A percentile compares a stretch with the other conserved stretches of the same genome.
phyloP scores from a whole-genome alignment of 805 yeast species.

The Schwanniomyces sp. region DNA sequence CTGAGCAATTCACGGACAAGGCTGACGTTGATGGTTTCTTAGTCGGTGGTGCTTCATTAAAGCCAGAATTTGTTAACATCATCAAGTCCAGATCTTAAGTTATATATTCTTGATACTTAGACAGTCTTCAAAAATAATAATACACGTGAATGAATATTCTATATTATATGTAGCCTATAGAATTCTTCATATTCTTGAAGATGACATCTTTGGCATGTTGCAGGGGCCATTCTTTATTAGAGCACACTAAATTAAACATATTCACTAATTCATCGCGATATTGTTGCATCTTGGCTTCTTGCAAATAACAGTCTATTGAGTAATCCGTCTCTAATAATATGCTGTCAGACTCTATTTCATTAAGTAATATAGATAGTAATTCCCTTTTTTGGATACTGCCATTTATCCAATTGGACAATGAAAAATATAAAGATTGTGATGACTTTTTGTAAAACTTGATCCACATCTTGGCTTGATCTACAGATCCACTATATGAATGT shows the following conservation, averaged over 20 bases:
- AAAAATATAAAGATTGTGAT: conserved; percentile 39
- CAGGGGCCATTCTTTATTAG: conserved; percentile 10
- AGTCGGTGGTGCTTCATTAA: conserved; percentile 98
- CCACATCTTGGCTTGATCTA: conserved; percentile 61
- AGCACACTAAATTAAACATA: conserved; percentile 16
- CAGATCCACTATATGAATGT: conserved; percentile 86
- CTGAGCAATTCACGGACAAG: conserved; percentile 86
- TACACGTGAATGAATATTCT: neutral
- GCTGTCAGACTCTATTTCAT: conserved; percentile 17
- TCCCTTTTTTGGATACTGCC: conserved; percentile 29
- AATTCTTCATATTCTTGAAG: conserved; percentile 9
- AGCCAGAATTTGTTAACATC: conserved; percentile 96
- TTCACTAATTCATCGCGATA: conserved; percentile 20
- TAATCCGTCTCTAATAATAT: conserved; percentile 38
- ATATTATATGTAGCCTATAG: neutral
- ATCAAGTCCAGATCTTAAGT: conserved; percentile 81
- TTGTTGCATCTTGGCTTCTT: conserved; percentile 8
- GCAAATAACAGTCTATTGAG: conserved; percentile 25
- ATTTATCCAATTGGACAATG: conserved; percentile 55
- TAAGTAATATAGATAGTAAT: conserved; percentile 16
- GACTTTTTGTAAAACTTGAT: conserved; percentile 28
- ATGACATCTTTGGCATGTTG: conserved; percentile 6
- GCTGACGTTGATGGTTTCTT: conserved; percentile 96
- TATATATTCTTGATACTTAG: neutral
- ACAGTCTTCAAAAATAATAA: neutral